Evolutionary conservation across 176 grass and related monocot species (phyloP), one percentile per base, ranked within the genome.

Genomic region (Typha latifolia): DNA sequence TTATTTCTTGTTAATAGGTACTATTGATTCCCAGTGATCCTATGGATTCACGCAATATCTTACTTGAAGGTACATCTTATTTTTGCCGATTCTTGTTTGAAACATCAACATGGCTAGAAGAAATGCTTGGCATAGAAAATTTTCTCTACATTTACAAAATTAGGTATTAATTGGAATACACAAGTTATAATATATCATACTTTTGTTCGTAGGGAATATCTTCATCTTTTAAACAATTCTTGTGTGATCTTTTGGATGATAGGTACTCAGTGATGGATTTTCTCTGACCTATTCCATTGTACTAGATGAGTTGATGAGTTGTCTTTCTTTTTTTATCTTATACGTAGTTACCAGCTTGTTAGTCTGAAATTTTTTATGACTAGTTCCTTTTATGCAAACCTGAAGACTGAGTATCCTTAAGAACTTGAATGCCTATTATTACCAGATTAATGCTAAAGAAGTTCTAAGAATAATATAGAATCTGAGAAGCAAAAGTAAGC

Each of bases 31-130:
- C 93, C 14, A 89, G 70, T 12, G 85, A 96, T 72, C 93, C 88
- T 84, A 74, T 96, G 62, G 85, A 96, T 91, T 49, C 65, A 68
- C 93, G 93, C 66, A 96, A 96, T 79, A 91, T 96, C 82, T 81
- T 96, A 75, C 93, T 91, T 75, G 93, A 91, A 96, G 93, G 93
- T 91, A 84, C 70, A 37, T 66, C 21, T 52, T 24, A 18, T 66
- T 61, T 79, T 48, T 74, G 70, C 51, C 81, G 18, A 13, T 8
- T 59, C 53, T 59, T 59, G 16, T 21, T 18, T n/a, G 14, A 19
- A 59, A 59, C 18, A 22, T 19, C 5, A 59, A 59, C 5, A 10
- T 59, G 5, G 53, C 53, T 59, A 22, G 53, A 59, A 59, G 53
- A 59, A 59, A 59, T 14, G 6, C 6, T 59, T 22, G 53, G 11